Conservation (phyloP, 495 filamentous ascomycete species). For the Tirmania nivea region DNA sequence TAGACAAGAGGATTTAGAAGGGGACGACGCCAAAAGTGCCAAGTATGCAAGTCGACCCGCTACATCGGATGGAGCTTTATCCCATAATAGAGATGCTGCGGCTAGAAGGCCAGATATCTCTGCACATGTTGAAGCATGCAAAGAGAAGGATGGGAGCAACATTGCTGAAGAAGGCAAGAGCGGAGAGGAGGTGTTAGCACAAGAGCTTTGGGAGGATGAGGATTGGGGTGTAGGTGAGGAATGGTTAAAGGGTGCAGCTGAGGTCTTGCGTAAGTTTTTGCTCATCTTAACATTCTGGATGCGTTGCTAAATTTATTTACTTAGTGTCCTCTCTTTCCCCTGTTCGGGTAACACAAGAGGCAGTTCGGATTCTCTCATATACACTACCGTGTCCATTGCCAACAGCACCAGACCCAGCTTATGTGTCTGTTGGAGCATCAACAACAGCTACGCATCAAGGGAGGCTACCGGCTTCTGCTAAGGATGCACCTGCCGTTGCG, state of each 20-base stretch:
- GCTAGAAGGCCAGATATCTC: too few relatives aligned
- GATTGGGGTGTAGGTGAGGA: background rate
- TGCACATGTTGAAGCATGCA: background rate
- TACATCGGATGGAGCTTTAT: background rate
- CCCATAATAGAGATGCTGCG: background rate
- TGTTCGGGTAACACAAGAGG: slow-evolving; percentile 14
- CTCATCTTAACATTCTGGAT: background rate
- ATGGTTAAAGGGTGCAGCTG: slow-evolving; percentile 16
- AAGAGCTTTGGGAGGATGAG: background rate
- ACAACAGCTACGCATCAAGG: slow-evolving; percentile 12
- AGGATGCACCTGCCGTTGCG: slow-evolving; percentile 15
- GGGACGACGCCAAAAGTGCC: background rate
- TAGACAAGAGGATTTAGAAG: slow-evolving; percentile 1
- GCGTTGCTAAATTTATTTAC: slow-evolving; percentile 5
- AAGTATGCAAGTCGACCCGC: background rate
- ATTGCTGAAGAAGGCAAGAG: slow-evolving; percentile 5
- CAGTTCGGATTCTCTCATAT: slow-evolving; percentile 20
- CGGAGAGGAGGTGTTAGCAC: slow-evolving; percentile 5
- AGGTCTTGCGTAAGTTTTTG: slow-evolving; percentile 10
- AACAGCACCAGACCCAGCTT: slow-evolving; percentile 11
- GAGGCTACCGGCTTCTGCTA: slow-evolving; percentile 17
- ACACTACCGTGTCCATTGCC: slow-evolving; percentile 21
- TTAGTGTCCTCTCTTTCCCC: slow-evolving; percentile 17
- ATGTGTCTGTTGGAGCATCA: slow-evolving; percentile 7
- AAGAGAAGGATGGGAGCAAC: slow-evolving; percentile 7